phyloP scores from a whole-genome alignment of 805 yeast species.

The Zygosaccharomyces lentus region DNA sequence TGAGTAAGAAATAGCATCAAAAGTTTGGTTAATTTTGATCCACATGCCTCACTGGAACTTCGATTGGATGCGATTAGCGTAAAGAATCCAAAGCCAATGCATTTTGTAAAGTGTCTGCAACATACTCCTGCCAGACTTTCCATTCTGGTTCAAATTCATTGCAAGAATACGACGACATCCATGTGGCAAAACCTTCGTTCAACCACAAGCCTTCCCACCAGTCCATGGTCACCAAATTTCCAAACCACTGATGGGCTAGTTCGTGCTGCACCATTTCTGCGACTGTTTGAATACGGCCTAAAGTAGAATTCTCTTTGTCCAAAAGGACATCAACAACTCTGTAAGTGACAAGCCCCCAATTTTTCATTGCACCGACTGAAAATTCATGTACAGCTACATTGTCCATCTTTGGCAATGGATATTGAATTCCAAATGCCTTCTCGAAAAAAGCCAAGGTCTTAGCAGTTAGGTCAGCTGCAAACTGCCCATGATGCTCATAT shows the following conservation, averaged over 20 bases:
- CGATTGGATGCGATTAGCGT: conserved; percentile 81
- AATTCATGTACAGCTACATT: conserved; percentile 81
- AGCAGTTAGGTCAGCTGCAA: conserved; percentile 71
- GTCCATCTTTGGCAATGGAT: conserved; percentile 77
- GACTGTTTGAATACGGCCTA: conserved; percentile 63
- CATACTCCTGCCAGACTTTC: conserved; percentile 84
- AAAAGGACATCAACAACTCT: conserved; percentile 70
- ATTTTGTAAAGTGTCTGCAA: conserved; percentile 67
- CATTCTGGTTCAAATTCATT: conserved; percentile 74
- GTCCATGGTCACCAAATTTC: conserved; percentile 85
- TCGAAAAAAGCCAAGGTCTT: conserved; percentile 72
- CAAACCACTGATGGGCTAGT: conserved; percentile 90
- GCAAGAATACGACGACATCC: conserved; percentile 87
- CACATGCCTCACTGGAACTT: conserved; percentile 74
- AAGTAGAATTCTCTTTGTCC: conserved; percentile 65
- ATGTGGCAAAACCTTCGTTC: conserved; percentile 86
- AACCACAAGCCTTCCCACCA: conserved; percentile 92
- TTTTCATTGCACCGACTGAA: conserved; percentile 88
- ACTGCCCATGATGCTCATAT: conserved; percentile 64
- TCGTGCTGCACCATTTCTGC: conserved; percentile 87
- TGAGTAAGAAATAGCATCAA: conserved; percentile 77
- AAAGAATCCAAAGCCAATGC: conserved; percentile 74
- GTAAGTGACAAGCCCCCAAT: conserved; percentile 76
- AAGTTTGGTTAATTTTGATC: conserved; percentile 79
- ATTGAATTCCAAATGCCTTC: conserved; percentile 65